Percentiles rank a stretch among this genome's conserved stretches.
Conservation (phyloP, 2,329 filamentous ascomycete genomes). For the Cladosporium halotolerans region DNA sequence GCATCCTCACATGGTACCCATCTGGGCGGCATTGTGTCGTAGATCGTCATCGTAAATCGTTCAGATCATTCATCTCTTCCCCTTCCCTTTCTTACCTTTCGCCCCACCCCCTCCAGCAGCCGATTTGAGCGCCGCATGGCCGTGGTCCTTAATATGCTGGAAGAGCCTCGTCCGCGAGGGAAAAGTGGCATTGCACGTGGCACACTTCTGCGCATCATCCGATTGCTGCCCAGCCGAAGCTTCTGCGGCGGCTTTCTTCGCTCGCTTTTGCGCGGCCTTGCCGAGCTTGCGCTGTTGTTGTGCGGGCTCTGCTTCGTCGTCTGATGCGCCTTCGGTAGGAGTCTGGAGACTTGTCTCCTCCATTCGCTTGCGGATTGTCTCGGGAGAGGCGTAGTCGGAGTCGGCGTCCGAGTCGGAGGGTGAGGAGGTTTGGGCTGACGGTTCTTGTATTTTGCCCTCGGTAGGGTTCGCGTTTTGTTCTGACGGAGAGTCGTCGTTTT, state of each 20-base stretch:
- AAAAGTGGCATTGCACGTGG: slow-evolving; percentile 72
- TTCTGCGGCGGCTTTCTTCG: slow-evolving; percentile 43
- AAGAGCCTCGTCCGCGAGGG: slow-evolving; percentile 68
- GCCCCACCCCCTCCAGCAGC: slow-evolving; percentile 14
- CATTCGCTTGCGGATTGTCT: slow-evolving; percentile 37
- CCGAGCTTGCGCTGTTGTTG: slow-evolving; percentile 35
- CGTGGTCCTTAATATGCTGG: slow-evolving; percentile 60
- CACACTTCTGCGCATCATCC: slow-evolving; percentile 58
- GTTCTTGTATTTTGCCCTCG: not conserved
- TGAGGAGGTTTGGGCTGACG: slow-evolving; percentile 3
- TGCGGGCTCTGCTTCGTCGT: slow-evolving; percentile 17
- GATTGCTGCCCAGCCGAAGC: slow-evolving; percentile 27
- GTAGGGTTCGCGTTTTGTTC: slow-evolving; percentile 1
- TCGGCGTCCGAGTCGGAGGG: slow-evolving; percentile 22
- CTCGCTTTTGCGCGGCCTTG: slow-evolving; percentile 44
- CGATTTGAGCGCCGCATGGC: slow-evolving; percentile 53
- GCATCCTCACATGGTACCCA: no score
- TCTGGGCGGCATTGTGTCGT: not conserved
- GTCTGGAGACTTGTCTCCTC: slow-evolving; percentile 27
- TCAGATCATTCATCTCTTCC: slow-evolving; percentile 20
- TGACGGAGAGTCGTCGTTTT: not conserved
- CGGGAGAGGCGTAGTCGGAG: slow-evolving; percentile 39
- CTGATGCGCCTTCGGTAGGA: slow-evolving; percentile 14
- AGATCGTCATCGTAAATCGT: not conserved
- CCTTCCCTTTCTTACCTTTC: slow-evolving; percentile 26